Conservation (phyloP, 495 filamentous ascomycete species). For the Trichodelitschia bisporula region DNA sequence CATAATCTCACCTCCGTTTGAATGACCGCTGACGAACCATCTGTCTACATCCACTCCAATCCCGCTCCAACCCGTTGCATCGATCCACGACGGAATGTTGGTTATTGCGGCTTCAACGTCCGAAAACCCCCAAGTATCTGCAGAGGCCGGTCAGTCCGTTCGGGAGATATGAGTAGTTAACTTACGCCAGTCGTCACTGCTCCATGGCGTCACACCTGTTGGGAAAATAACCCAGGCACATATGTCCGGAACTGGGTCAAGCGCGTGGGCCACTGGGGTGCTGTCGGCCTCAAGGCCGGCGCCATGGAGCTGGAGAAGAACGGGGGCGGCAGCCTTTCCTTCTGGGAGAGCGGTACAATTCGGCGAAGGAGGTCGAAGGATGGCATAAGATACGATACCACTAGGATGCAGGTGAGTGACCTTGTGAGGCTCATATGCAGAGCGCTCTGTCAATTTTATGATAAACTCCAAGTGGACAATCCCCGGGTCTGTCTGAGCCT, state of each 20-base stretch:
- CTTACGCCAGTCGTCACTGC: constrained; percentile 38
- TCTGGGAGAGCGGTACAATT: too few species aligned
- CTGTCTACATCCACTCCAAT: constrained; percentile 18
- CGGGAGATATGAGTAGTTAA: neutral
- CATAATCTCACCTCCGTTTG: constrained; percentile 23
- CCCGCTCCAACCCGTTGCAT: constrained; percentile 21
- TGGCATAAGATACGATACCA: constrained; percentile 34
- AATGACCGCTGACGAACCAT: constrained; percentile 33
- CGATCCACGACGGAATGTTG: constrained; percentile 26
- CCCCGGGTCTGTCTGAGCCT: too few species aligned
- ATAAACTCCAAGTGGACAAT: too few species aligned
- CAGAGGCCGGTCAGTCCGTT: constrained; percentile 5
- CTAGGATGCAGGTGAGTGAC: constrained; percentile 31
- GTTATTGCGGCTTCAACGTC: constrained; percentile 29
- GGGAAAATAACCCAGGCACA: constrained; percentile 33
- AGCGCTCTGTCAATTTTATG: too few species aligned
- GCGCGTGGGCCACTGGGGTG: constrained; percentile 19
- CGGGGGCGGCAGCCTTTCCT: too few species aligned
- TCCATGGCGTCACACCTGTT: constrained; percentile 34
- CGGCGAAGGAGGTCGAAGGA: constrained; percentile 28
- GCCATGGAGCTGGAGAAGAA: constrained; percentile 28
- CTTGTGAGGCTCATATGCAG: constrained; percentile 23
- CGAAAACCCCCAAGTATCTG: constrained; percentile 30
- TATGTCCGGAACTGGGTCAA: constrained; percentile 25
- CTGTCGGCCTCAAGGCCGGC: constrained; percentile 31